Percentiles rank a stretch among this genome's conserved stretches.
Conservation (phyloP, 345 rosid species). For the Odontarrhena argentea region DNA sequence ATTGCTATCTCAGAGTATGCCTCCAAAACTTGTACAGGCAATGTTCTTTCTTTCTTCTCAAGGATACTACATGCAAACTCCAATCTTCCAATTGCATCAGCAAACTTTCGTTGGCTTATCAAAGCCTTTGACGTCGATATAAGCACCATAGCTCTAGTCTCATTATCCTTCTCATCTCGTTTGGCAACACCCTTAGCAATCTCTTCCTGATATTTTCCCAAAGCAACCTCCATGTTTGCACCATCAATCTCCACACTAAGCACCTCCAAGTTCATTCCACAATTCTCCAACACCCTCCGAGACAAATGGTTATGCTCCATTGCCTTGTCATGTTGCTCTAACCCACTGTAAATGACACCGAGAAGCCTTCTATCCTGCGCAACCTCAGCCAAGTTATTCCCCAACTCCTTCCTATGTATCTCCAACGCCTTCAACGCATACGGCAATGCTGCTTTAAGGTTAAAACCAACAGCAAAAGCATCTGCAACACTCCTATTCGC, state of each 20-base stretch:
- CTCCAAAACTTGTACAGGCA: conserved; percentile 81
- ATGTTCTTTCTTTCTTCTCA: conserved; percentile 64
- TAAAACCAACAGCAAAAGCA: conserved; percentile 23
- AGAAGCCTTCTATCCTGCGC: too few species aligned
- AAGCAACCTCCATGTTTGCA: conserved; percentile 85
- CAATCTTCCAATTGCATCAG: conserved; percentile 73
- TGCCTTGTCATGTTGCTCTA: conserved; percentile 58
- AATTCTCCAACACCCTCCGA: conserved; percentile 67
- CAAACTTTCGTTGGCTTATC: conserved; percentile 59
- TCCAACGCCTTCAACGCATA: conserved; percentile 26
- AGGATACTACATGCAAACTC: conserved; percentile 80
- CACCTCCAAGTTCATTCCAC: conserved; percentile 51
- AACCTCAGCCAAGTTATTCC: conserved; percentile 65
- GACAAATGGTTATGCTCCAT: conserved; percentile 59
- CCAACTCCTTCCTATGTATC: conserved; percentile 41
- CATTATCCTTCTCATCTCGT: conserved; percentile 34
- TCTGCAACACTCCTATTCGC: conserved; percentile 76
- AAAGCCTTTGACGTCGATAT: conserved; percentile 87
- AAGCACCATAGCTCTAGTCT: conserved; percentile 40
- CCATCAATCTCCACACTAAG: conserved; percentile 81
- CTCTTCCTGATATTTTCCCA: conserved; percentile 77
- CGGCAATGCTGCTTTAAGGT: too few species aligned
- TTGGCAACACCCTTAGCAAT: conserved; percentile 64
- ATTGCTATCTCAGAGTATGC: conserved; percentile 89
- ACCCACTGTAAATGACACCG: conserved; percentile 39